phyloP scores from a whole-genome alignment of 257 asterid species.

The Nicotiana undulata region DNA sequence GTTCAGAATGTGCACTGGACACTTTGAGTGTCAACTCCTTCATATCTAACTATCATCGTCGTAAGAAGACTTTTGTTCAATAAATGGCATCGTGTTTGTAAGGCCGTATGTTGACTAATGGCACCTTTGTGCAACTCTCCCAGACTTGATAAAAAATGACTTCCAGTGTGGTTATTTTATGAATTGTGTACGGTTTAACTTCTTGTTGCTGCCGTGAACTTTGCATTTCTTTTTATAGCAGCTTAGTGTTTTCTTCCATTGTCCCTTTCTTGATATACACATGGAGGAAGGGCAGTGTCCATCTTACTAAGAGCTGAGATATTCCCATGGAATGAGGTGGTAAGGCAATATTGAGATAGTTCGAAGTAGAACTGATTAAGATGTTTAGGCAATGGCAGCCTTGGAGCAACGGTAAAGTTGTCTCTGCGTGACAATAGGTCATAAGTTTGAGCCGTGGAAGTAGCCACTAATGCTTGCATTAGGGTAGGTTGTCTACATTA shows the following conservation, averaged over 20 bases:
- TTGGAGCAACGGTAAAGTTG: too few species aligned
- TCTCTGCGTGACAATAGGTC: too few species aligned
- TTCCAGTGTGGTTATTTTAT: neutral
- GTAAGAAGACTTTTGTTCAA: neutral
- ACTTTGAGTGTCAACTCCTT: slow-evolving; percentile 23
- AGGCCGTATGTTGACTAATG: neutral
- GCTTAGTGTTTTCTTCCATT: neutral
- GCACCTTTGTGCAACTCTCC: neutral
- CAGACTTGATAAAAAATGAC: neutral
- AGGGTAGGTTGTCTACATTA: too few species aligned
- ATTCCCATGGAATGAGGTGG: neutral
- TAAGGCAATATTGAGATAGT: neutral
- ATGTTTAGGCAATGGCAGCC: neutral
- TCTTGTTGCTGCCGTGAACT: neutral
- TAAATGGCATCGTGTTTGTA: neutral
- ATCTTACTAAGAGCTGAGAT: neutral
- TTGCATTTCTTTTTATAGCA: neutral
- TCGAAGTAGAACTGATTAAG: neutral
- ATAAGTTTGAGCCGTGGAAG: too few species aligned
- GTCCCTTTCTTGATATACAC: neutral
- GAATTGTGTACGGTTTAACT: neutral
- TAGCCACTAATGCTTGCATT: too few species aligned
- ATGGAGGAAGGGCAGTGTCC: neutral
- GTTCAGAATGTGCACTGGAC: slow-evolving; percentile 59
- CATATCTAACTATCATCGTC: neutral